These are phyloP conservation scores for Conoideocrella luteorostrata DNA, from an alignment of 2,329 filamentous ascomycete species.

Conservation along the genomic window DNA sequence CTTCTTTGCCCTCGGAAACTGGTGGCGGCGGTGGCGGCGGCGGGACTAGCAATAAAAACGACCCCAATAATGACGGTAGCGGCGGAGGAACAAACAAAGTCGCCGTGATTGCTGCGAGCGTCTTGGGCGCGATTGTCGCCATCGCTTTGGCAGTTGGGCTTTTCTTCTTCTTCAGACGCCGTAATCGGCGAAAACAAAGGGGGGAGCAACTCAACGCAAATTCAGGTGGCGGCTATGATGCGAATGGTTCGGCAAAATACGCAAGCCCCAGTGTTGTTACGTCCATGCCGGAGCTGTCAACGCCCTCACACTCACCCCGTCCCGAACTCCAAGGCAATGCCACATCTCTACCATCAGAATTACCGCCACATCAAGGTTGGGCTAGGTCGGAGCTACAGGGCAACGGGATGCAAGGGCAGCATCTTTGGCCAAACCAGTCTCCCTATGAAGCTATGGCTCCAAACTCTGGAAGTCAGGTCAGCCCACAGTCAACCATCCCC, in stretches of 20 bases:
- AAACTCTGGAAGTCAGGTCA: slow-evolving; percentile 11
- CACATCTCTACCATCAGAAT: slow-evolving; percentile 15
- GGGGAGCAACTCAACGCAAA: slow-evolving; percentile 18
- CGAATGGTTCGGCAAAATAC: slow-evolving; percentile 5
- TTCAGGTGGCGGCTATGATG: too few species aligned
- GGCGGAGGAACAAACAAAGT: slow-evolving; percentile 17
- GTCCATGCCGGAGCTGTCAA: slow-evolving; percentile 13
- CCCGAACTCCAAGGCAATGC: slow-evolving; percentile 17
- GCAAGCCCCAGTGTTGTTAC: slow-evolving; percentile 9
- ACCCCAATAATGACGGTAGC: too few species aligned
- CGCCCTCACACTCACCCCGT: slow-evolving; percentile 20
- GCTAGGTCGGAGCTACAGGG: slow-evolving; percentile 22
- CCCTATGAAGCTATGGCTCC: too few species aligned
- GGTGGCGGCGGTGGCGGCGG: slow-evolving; percentile 11
- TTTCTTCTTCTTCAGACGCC: slow-evolving; percentile 30
- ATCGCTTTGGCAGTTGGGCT: slow-evolving; percentile 21
- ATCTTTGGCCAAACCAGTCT: too few species aligned
- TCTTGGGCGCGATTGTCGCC: slow-evolving; percentile 20
- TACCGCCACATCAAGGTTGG: slow-evolving; percentile 16
- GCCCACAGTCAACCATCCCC: slow-evolving; percentile 11
- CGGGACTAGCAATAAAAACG: slow-evolving; percentile 8
- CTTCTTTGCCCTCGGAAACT: slow-evolving; percentile 10
- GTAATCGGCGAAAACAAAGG: slow-evolving; percentile 20
- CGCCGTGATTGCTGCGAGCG: slow-evolving; percentile 27
- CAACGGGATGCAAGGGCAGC: too few species aligned